Percentiles rank a stretch among this genome's conserved stretches.
These are phyloP conservation scores for Saturnispora galanensis DNA, from an alignment of 805 yeast species.

Conservation along the genomic window DNA sequence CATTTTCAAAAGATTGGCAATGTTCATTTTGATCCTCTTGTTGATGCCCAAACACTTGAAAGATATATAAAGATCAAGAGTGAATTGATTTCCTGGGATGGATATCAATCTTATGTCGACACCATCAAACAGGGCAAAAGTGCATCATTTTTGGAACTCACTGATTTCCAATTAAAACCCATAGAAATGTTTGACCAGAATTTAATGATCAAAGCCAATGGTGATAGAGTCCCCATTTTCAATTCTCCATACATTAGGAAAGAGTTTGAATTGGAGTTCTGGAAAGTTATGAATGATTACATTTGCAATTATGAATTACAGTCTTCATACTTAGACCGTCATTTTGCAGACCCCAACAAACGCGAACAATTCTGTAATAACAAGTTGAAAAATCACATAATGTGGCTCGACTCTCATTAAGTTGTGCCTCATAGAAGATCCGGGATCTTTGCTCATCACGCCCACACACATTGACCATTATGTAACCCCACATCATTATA, in stretches of 20 bases:
- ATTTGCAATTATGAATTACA: constrained; percentile 21
- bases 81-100: constrained; percentile 13
- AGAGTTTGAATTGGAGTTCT: constrained; percentile 19
- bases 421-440: too few relatives aligned
- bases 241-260: constrained; percentile 15
- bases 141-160: constrained; percentile 24
- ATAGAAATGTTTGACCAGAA: constrained; percentile 23
- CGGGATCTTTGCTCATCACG: neutral
- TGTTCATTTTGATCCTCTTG: constrained; percentile 43
- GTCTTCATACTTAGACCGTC: constrained; percentile 21
- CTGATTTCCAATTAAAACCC: constrained; percentile 25
- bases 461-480: too few relatives aligned
- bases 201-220: constrained; percentile 24
- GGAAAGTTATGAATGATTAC: constrained; percentile 27
- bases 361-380: constrained; percentile 19
- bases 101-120: constrained; percentile 15
- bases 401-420: constrained; percentile 17
- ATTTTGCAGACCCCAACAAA: constrained; percentile 16
- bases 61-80: constrained; percentile 17
- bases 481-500: too few relatives aligned
- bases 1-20: constrained; percentile 40
- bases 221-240: constrained; percentile 24
- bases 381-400: constrained; percentile 22
- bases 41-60: constrained; percentile 26
- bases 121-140: constrained; percentile 21